Evolutionary conservation across 352 stramenopile genomes (phyloP).

Genomic region (Globisporangium abappressorium): DNA sequence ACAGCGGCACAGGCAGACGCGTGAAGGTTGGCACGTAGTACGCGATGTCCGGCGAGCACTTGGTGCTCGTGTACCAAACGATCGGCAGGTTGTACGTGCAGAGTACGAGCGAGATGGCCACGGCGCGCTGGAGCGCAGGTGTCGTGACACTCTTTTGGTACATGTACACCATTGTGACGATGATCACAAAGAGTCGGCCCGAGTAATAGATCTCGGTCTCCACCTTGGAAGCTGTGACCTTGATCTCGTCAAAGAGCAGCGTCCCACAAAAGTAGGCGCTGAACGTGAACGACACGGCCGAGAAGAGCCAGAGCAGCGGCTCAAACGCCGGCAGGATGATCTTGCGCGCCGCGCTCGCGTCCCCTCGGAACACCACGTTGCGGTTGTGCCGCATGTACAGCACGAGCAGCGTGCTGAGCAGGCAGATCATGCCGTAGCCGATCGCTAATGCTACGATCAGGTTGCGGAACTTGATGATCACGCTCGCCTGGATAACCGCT

Average conservation of each 20-base stretch:
- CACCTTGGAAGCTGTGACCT: conserved; percentile 18
- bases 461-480: conserved; percentile 18
- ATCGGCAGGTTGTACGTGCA: conserved; percentile 59
- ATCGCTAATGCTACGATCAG: conserved; percentile 36
- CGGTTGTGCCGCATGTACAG: conserved; percentile 56
- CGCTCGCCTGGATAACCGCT: conserved; percentile 7
- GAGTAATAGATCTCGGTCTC: conserved; percentile 47
- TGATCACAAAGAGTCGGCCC: conserved; percentile 55
- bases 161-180: conserved; percentile 67
- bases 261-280: conserved; percentile 28
- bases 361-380: conserved; percentile 43
- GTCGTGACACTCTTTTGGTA: conserved; percentile 41
- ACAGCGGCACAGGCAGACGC: conserved; percentile 32
- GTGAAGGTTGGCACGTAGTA: conserved; percentile 42
- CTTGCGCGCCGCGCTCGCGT: conserved; percentile 47
- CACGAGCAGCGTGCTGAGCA: conserved; percentile 41
- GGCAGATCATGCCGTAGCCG: conserved; percentile 42
- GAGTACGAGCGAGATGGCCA: conserved; percentile 40
- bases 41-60: conserved; percentile 2
- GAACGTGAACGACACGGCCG: conserved; percentile 26
- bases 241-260: conserved; percentile 12
- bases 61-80: conserved; percentile 29
- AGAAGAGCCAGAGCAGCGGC: conserved; percentile 57
- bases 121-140: conserved; percentile 39
- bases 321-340: conserved; percentile 74